A percentile compares a stretch with the other conserved stretches of the same genome.
Conservation (phyloP, 108 stramenopile genomes). For the Phaeodactylum tricornutum region DNA sequence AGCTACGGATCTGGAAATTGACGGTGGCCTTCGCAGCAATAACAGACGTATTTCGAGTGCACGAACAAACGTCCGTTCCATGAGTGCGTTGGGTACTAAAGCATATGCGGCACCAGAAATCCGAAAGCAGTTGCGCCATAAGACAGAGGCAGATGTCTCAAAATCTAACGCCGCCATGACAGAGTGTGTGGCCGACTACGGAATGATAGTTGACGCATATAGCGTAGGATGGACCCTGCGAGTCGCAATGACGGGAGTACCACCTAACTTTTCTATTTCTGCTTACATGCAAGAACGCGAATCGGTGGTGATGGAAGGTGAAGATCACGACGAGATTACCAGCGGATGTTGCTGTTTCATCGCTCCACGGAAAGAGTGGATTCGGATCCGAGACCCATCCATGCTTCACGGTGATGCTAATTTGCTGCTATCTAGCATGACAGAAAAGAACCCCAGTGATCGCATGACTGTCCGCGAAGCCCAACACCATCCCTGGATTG, state of each 20-base stretch:
- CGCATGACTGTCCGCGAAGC: conserved; percentile 70
- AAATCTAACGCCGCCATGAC: conserved; percentile 46
- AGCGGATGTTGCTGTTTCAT: conserved; percentile 30
- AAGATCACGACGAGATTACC: conserved; percentile 11
- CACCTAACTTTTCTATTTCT: conserved; percentile 54
- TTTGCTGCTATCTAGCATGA: conserved; percentile 41
- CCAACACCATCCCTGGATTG: conserved; percentile 61
- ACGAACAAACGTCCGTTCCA: conserved; percentile 30
- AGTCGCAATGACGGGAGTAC: conserved; percentile 70
- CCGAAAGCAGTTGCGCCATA: conserved; percentile 30
- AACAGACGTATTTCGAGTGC: conserved; percentile 14
- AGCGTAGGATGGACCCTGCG: conserved; percentile 74
- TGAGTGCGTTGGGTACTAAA: conserved; percentile 73
- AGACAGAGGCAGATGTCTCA: conserved; percentile 29
- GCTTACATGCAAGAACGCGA: conserved; percentile 35
- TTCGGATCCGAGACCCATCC: conserved; percentile 37
- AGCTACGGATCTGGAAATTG: not conserved
- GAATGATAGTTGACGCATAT: conserved; percentile 82
- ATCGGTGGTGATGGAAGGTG: conserved; percentile 11
- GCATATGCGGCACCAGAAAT: conserved; percentile 84
- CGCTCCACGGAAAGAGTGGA: conserved; percentile 1
- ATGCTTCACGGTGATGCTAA: conserved; percentile 49
- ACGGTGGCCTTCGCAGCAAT: not conserved
- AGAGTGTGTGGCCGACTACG: conserved; percentile 71
- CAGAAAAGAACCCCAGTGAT: conserved; percentile 39